Evolutionary conservation across 176 grass and related monocot genomes (phyloP).

Genomic region (Zea luxurians): DNA sequence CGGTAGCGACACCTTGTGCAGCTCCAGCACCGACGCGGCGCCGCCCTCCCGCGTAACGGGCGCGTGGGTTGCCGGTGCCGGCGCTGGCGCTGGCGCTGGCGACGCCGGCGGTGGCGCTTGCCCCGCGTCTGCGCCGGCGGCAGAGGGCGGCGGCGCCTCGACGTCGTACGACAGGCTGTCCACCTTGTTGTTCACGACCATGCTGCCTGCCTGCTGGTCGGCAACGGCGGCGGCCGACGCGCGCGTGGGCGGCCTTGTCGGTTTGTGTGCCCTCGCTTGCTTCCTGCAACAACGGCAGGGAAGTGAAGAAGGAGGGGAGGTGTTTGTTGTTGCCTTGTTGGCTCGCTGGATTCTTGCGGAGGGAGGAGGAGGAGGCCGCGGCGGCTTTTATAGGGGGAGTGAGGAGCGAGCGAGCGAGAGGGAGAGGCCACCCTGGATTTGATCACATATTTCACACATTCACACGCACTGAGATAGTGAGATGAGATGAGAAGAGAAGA

Average conservation of each 20-base stretch:
- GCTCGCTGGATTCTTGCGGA: constrained; percentile 24
- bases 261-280: too few species aligned
- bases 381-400: constrained; percentile 22
- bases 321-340: neutral
- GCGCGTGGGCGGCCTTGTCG: too few species aligned
- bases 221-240: too few species aligned
- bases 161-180: constrained; percentile 60
- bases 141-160: constrained; percentile 21
- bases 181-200: constrained; percentile 64
- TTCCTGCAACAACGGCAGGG: neutral
- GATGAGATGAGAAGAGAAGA: too few species aligned
- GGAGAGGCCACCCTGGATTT: neutral
- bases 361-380: neutral
- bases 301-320: constrained; percentile 17
- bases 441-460: too few species aligned
- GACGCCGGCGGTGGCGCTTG: neutral
- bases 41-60: neutral
- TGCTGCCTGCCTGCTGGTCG: neutral
- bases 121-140: neutral
- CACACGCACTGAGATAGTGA: too few species aligned
- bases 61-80: neutral
- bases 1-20: constrained; percentile 77
- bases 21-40: constrained; percentile 27
- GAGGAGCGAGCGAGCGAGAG: neutral
- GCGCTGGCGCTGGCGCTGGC: neutral